These are phyloP conservation scores for Colletotrichum tropicale DNA, from an alignment of 2,329 filamentous ascomycete genomes.

Conservation along the genomic window DNA sequence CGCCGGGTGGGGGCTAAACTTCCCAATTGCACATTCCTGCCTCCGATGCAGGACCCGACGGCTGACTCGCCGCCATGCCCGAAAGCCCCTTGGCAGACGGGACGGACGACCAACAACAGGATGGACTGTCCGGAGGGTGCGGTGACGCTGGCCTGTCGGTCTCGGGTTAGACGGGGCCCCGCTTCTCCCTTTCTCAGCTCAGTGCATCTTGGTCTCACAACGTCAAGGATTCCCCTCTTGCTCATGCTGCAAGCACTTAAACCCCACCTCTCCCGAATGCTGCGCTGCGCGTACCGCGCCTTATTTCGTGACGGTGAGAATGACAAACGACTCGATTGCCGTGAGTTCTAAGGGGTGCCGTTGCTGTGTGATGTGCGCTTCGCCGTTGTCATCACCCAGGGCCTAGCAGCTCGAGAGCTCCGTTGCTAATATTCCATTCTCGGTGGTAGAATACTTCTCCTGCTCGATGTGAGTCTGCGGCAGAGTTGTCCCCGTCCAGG, in stretches of 20 bases:
- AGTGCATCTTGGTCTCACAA: background rate
- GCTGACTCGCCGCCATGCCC: conserved; percentile 5
- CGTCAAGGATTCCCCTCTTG: background rate
- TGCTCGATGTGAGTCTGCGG: background rate
- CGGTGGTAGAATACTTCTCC: background rate
- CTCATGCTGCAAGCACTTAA: background rate
- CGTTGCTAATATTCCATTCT: background rate
- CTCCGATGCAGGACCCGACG: background rate
- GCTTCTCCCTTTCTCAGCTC: background rate
- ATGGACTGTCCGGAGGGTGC: background rate
- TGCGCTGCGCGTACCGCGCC: background rate
- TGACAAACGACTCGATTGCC: background rate
- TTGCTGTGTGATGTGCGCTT: background rate
- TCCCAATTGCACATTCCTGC: background rate
- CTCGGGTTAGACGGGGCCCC: background rate
- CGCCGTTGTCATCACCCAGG: background rate
- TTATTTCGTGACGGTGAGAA: background rate
- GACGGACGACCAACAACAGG: background rate
- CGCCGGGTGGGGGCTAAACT: background rate
- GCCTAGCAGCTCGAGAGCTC: background rate
- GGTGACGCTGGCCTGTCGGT: background rate
- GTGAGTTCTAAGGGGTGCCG: background rate
- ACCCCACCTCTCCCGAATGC: background rate
- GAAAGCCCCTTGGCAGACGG: background rate
- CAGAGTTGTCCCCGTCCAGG: background rate